Conservation (phyloP, 108 stramenopile genomes). For the Schizochytrium sp. region DNA sequence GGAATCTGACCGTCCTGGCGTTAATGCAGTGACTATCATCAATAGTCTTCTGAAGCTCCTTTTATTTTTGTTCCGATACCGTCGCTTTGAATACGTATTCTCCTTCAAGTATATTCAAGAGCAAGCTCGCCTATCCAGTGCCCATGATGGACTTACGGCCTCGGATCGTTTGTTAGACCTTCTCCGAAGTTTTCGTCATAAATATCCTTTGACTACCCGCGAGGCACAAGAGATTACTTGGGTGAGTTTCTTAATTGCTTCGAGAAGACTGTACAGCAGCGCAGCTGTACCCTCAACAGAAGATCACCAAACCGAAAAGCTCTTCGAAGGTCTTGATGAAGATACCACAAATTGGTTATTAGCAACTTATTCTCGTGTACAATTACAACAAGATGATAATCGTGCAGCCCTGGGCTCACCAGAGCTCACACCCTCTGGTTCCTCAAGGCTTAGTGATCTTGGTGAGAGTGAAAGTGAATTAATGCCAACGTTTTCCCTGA, state of each 20-base stretch:
- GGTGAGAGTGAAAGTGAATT: not conserved
- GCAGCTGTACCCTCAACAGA: not conserved
- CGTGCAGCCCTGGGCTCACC: not conserved
- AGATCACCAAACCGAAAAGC: not conserved
- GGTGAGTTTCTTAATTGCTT: not conserved
- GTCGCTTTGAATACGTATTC: constrained; percentile 29
- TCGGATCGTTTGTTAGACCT: constrained; percentile 20
- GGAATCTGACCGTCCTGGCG: not conserved
- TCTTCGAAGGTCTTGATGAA: constrained; percentile 47
- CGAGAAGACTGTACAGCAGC: not conserved
- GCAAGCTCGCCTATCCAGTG: not conserved
- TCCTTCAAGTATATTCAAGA: not conserved
- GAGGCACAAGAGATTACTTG: constrained; percentile 58
- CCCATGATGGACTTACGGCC: not conserved
- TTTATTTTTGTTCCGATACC: not conserved
- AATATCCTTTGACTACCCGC: constrained; percentile 34
- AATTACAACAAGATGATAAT: not conserved
- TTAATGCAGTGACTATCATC: constrained; percentile 13
- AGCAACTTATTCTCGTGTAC: constrained; percentile 7
- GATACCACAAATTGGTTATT: constrained; percentile 58
- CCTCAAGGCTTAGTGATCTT: not conserved
- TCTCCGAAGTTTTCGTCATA: not conserved
- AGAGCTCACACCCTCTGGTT: not conserved
- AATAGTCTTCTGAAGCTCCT: constrained; percentile 37
- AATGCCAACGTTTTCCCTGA: constrained; percentile 10